Evolutionary conservation across 331 rosid species (phyloP).

Genomic region (Malus hybrid): DNA sequence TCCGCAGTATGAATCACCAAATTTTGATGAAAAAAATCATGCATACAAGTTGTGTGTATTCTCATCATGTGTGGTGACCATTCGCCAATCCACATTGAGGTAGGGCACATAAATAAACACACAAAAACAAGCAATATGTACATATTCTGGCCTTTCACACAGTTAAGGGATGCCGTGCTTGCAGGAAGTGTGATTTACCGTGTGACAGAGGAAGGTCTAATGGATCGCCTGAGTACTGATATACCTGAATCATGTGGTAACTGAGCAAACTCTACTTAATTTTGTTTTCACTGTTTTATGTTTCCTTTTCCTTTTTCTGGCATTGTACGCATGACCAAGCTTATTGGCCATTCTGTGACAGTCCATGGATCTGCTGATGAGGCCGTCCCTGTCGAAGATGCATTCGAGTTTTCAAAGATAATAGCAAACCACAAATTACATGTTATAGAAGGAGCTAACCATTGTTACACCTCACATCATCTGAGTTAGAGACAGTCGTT

Average conservation of each 20-base stretch:
- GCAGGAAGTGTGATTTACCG: conserved; percentile 31
- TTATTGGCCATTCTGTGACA: conserved; percentile 16
- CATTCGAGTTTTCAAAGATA: conserved; percentile 45
- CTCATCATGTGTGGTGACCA: background rate
- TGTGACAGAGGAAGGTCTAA: conserved; percentile 58
- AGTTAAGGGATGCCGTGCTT: background rate
- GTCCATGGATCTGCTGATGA: conserved; percentile 60
- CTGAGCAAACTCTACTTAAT: background rate
- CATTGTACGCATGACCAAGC: background rate
- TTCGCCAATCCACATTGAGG: background rate
- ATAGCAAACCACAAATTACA: conserved; percentile 59
- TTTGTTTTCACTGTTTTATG: background rate
- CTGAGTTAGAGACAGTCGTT: conserved; percentile 38
- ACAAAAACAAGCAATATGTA: background rate
- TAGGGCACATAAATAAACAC: background rate
- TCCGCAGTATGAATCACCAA: too few relatives aligned
- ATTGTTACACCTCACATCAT: conserved; percentile 40
- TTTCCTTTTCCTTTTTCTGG: background rate
- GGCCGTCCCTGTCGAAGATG: conserved; percentile 40
- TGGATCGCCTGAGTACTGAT: conserved; percentile 51
- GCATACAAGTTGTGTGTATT: background rate
- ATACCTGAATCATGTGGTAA: conserved; percentile 61
- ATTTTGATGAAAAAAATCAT: too few relatives aligned
- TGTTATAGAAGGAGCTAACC: conserved; percentile 49
- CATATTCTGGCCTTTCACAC: background rate